These are phyloP conservation scores for Pisolithus orientalis DNA, from an alignment of 768 basidiomycete genomes.

Conservation along the genomic window DNA sequence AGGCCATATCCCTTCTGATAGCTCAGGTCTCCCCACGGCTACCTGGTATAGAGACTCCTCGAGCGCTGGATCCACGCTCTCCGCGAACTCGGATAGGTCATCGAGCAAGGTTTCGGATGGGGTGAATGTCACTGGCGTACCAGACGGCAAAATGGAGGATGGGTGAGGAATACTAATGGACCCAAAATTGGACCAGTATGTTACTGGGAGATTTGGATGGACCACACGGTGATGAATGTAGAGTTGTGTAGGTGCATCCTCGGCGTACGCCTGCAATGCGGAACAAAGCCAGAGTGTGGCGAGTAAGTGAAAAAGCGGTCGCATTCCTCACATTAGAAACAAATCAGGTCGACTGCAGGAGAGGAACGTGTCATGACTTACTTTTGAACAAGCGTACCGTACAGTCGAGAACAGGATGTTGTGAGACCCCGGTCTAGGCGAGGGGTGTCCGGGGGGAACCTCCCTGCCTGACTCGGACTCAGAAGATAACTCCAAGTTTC, in stretches of 20 bases:
- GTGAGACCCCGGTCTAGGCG: neutral
- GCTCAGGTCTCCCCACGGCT: constrained; percentile 49
- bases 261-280: constrained; percentile 4
- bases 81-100: constrained; percentile 43
- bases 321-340: neutral
- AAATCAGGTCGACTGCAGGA: neutral
- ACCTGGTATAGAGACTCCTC: constrained; percentile 61
- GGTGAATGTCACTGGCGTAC: constrained; percentile 29
- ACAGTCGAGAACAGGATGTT: neutral
- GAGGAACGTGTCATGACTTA: neutral
- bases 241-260: constrained; percentile 7
- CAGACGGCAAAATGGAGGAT: constrained; percentile 30
- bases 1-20: constrained; percentile 28
- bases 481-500: constrained; percentile 3
- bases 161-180: constrained; percentile 17
- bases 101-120: constrained; percentile 37
- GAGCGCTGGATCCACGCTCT: constrained; percentile 31
- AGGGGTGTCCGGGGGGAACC: constrained; percentile 17
- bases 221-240: constrained; percentile 25
- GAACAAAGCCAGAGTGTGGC: constrained; percentile 1
- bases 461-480: neutral
- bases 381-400: neutral
- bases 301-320: constrained; percentile 4
- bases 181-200: constrained; percentile 20
- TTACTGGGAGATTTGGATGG: constrained; percentile 24